Conservation (phyloP, 2,329 filamentous ascomycete species). For the Sporothrix pallida region DNA sequence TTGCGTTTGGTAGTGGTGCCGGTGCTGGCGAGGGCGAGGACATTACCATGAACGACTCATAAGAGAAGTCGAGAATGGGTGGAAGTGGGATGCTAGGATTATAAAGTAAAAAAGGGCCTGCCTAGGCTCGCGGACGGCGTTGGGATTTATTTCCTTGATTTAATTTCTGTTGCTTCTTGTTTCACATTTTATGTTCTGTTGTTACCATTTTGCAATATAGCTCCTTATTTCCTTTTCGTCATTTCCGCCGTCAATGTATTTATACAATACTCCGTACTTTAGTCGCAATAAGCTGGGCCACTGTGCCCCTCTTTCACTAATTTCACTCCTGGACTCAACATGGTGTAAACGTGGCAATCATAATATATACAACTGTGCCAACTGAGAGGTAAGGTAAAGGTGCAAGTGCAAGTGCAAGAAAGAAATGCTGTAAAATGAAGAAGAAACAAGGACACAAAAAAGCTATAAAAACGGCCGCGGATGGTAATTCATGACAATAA, state of each 20-base stretch:
- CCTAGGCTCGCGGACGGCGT: conserved; percentile 4
- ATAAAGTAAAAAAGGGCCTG: conserved; percentile 9
- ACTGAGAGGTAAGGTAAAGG: background rate
- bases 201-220: conserved; percentile 14
- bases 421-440: conserved; percentile 6
- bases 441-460: background rate
- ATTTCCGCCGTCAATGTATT: background rate
- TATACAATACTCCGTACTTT: background rate
- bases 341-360: background rate
- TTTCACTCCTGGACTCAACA: background rate
- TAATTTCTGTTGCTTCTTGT: background rate
- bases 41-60: conserved; percentile 60
- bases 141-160: conserved; percentile 20
- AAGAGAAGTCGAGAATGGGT: background rate
- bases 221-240: background rate
- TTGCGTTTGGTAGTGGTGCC: conserved; percentile 68
- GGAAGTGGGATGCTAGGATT: background rate
- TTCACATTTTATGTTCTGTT: background rate
- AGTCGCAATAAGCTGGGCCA: background rate
- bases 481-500: conserved; percentile 6
- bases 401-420: background rate
- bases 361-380: background rate
- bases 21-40: conserved; percentile 49
- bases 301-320: background rate
- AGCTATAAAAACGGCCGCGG: conserved; percentile 13